These are phyloP conservation scores for Sequoia sempervirens DNA, from an alignment of 75 land plant species.

Conservation along the genomic window DNA sequence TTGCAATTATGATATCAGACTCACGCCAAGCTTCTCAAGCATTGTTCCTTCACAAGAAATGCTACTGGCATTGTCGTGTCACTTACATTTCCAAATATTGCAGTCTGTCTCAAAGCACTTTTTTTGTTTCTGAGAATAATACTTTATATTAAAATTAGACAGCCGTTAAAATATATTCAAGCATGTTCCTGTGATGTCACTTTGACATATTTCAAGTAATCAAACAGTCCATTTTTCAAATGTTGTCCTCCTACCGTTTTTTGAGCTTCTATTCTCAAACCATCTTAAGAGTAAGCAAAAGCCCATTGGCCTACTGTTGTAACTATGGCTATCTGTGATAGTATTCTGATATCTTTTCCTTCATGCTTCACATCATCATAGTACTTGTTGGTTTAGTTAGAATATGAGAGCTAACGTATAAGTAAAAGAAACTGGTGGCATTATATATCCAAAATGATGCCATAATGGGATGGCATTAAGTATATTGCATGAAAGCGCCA, in stretches of 20 bases:
- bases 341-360: neutral
- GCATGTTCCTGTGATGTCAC: neutral
- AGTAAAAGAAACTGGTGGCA: neutral
- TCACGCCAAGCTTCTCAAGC: no score
- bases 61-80: neutral
- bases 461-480: neutral
- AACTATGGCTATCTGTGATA: no score
- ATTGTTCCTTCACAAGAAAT: no score
- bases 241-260: neutral
- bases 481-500: neutral
- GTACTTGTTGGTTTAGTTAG: neutral
- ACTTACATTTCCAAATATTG: neutral
- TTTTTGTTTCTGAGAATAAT: neutral
- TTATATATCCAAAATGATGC: neutral
- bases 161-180: neutral
- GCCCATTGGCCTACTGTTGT: no score
- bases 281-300: no score
- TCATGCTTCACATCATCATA: neutral
- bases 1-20: no score
- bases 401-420: neutral
- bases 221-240: neutral
- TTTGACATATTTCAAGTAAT: neutral
- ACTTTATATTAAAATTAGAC: neutral
- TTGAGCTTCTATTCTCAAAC: no score
- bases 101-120: neutral